These are phyloP conservation scores for Neofusicoccum cordaticola DNA, from an alignment of 2,329 filamentous ascomycete genomes.

Conservation along the genomic window DNA sequence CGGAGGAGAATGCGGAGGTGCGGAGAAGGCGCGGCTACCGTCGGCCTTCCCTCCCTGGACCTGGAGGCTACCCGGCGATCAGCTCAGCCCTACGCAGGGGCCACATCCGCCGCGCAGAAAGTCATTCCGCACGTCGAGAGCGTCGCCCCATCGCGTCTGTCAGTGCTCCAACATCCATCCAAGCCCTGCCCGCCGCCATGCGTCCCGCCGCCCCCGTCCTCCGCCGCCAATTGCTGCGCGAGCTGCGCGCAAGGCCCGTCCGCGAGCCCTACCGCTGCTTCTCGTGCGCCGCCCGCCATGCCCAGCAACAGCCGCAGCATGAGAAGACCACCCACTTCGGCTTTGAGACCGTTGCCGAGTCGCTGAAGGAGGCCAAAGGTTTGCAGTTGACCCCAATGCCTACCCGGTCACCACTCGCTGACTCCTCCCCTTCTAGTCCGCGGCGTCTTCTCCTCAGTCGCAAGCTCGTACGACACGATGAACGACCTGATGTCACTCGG, in stretches of 20 bases:
- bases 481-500: constrained; percentile 99
- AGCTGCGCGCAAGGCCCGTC: constrained; percentile 14
- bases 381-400: constrained; percentile 17
- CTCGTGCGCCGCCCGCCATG: constrained; percentile 46
- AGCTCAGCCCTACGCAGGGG: constrained; percentile 16
- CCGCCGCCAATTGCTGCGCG: constrained; percentile 32
- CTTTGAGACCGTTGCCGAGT: constrained; percentile 78
- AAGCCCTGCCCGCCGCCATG: constrained; percentile 21
- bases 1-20: constrained; percentile 22
- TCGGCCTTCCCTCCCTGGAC: constrained; percentile 22
- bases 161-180: not conserved
- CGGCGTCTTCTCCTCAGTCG: constrained; percentile 91
- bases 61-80: not conserved
- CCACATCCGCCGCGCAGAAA: constrained; percentile 5
- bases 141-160: not conserved
- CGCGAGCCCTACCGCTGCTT: constrained; percentile 47
- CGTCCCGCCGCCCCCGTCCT: constrained; percentile 26
- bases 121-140: constrained; percentile 7
- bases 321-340: constrained; percentile 82
- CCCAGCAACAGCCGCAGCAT: constrained; percentile 38
- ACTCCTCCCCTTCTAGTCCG: constrained; percentile 57
- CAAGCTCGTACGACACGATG: constrained; percentile 94
- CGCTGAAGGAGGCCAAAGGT: constrained; percentile 71
- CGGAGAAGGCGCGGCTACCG: constrained; percentile 22
- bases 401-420: not conserved